Evolutionary conservation across 1,139 yeast species (phyloP), one percentile per base, ranked within the genome.

Genomic region (Candida dubliniensis): DNA sequence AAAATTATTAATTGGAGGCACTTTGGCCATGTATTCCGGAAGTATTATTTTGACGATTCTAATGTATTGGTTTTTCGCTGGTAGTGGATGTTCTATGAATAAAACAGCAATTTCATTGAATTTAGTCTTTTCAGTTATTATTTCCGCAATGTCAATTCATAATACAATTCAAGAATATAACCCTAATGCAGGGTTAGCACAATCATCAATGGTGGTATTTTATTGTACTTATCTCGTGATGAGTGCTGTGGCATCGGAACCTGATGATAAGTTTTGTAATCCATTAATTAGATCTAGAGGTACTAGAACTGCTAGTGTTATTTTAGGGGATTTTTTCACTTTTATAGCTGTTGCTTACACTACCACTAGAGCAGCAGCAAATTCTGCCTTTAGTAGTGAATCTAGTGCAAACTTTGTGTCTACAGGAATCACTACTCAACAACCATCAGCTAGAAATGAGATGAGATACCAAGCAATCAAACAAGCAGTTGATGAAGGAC

Each of bases 181-280:
- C 61, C 96, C 98, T 3, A 89, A 87, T 54, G 96, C 97, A 1
- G 99, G 99, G 1, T 73, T 95, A 44, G 98, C 99, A 1, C 99
- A 95, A 67, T 80, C 96, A 9, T 91, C 96, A 15, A 91, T 95
- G 95, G 98, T 95, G 31, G 86, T 95, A 13, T 77, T 90, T 36
- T 95, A 95, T 65, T 89, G 98, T 65, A 87, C 98, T 0, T 95
- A 95, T 61, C 71, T 95, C 52, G 84, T 93, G 5, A 80, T 93
- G 77, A 84, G 96, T 53, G 99, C 99, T 0, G 96, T 95, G 52
- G 87, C 96, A 0, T 84, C 96, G 8, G 99, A 93, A 63, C 99
- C 99, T 0, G 99, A 93, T 64, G 98, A 93, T 67, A 81, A 77
- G 58, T 71, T 73, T 54, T 95, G 99, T 64, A 95, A 95, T 63